phyloP scores from a whole-genome alignment of 352 stramenopile genomes.

The Phytopythium boreale region DNA sequence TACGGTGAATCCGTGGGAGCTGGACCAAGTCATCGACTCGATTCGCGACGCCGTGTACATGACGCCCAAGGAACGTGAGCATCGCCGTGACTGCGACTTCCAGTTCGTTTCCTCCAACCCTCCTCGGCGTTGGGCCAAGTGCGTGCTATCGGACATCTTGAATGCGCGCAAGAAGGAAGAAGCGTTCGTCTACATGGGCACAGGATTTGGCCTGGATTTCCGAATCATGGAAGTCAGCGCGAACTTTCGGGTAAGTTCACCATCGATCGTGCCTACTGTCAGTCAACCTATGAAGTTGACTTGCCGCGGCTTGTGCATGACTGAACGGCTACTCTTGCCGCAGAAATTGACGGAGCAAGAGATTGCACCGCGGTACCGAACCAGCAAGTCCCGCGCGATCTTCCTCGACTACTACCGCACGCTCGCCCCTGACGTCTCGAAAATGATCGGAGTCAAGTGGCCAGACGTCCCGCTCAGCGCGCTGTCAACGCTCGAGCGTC shows the following conservation, averaged over 20 bases:
- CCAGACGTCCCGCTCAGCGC: conserved; percentile 70
- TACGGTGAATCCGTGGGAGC: conserved; percentile 97
- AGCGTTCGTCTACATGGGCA: conserved; percentile 82
- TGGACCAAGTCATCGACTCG: conserved; percentile 73
- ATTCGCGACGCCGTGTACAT: conserved; percentile 76
- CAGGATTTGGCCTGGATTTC: conserved; percentile 96
- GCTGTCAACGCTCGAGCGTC: conserved; percentile 83
- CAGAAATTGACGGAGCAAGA: conserved; percentile 76
- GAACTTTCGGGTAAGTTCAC: conserved; percentile 82
- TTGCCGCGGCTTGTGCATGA: not conserved
- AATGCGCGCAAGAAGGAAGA: conserved; percentile 81
- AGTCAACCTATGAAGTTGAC: not conserved
- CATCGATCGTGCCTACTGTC: not conserved
- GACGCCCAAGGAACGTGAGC: conserved; percentile 61
- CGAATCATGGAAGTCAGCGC: conserved; percentile 94
- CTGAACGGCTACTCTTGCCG: not conserved
- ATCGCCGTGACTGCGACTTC: conserved; percentile 73
- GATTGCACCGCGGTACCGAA: conserved; percentile 55
- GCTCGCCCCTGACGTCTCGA: conserved; percentile 89
- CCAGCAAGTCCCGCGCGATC: conserved; percentile 88
- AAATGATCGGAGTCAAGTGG: conserved; percentile 74
- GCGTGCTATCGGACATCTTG: conserved; percentile 72
- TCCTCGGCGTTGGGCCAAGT: conserved; percentile 67
- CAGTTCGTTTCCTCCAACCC: conserved; percentile 72
- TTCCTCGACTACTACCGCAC: conserved; percentile 99